Evolutionary conservation across 179 eudicot species (phyloP).

Genomic region (Beta macrorhiza): DNA sequence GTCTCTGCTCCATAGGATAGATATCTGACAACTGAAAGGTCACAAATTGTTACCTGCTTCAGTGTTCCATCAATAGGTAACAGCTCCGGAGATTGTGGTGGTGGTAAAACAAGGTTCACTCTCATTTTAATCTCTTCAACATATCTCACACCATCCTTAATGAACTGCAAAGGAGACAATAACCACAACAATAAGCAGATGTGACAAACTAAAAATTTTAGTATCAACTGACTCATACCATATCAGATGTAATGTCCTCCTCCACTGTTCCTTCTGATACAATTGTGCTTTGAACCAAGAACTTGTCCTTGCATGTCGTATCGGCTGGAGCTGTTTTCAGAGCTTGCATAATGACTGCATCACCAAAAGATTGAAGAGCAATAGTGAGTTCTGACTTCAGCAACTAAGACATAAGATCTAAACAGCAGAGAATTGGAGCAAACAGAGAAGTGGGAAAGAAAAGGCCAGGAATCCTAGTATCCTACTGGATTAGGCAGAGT

Average conservation of each 20-base stretch:
- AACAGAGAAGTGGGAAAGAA: background rate
- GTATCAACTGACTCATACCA: constrained; percentile 36
- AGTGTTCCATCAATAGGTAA: constrained; percentile 48
- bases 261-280: constrained; percentile 65
- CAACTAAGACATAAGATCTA: constrained; percentile 1
- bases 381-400: background rate
- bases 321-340: constrained; percentile 54
- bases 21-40: constrained; percentile 29
- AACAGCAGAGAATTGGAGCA: background rate
- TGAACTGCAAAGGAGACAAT: constrained; percentile 50
- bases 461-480: constrained; percentile 2
- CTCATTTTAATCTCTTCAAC: constrained; percentile 79
- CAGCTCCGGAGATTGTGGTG: constrained; percentile 57
- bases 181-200: constrained; percentile 15
- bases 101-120: constrained; percentile 61
- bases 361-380: background rate
- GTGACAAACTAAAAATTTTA: background rate
- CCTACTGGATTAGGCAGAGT: background rate
- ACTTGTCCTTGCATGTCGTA: constrained; percentile 84
- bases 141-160: constrained; percentile 52
- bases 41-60: constrained; percentile 43
- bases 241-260: constrained; percentile 59
- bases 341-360: constrained; percentile 80
- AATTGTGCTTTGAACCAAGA: constrained; percentile 68
- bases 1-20: constrained; percentile 25